Evolutionary conservation across 75 land plant species (phyloP), one percentile per base, ranked within the genome.

Genomic region (Cupressus sempervirens): DNA sequence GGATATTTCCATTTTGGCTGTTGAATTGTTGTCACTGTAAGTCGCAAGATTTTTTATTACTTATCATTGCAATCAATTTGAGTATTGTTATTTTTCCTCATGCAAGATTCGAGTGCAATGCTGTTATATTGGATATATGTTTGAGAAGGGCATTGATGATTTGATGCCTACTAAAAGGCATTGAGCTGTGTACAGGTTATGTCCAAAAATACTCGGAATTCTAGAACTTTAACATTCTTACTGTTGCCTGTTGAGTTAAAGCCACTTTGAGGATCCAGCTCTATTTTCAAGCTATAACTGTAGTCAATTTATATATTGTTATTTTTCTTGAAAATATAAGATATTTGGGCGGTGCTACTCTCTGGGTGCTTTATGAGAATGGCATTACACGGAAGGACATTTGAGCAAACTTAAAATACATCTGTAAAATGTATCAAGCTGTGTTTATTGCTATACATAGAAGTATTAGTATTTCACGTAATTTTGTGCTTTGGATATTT

Each of bases 211-310:
- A 8, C 45, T 7, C 9, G 41, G 29, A 29, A n/a, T 68, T 68
- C 73, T 7, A 68, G 29, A n/a, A n/a, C 73, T 23, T 18, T 7
- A 16, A 16, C 45, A 77, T 41, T 26, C 45, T 9, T 79, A 12
- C 43, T 16, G n/a, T 79, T 79, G 46, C 14, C n/a, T 79, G 81
- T 79, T 79, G 81, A 79, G 40, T 45, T 45, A 29, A 79, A 26
- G 52, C 29, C 30, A 26, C 46, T 10, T 3, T 12, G 80, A 77
- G 79, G 30, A 45, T 29, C 29, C 81, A 79, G 50, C 48, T 79
- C 16, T 18, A 46, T 41, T 77, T 20, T 0, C 32, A 30, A 32
- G 32, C 11, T 30, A 77, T 40, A 11, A 77, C 48, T 77, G 40
- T 74, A 41, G n/a, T 41, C 45, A 77, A 77, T 23, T 77, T 72